Base-by-base conservation (phyloP, 176 grass and related monocot species). In the Pontederia paniculata region DNA sequence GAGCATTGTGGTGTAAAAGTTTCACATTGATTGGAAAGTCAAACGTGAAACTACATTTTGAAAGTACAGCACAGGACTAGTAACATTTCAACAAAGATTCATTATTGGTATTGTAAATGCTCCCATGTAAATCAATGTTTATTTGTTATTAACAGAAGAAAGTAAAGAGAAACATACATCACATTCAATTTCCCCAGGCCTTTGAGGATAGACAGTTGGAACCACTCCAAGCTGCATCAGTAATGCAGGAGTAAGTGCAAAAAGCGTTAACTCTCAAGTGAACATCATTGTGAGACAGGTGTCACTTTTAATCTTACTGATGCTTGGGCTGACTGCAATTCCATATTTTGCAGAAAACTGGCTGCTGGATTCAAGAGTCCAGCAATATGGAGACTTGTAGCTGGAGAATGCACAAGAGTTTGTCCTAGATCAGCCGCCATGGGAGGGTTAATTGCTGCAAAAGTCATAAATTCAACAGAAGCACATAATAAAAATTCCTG, bases 151-250 rank as follows among this genome's bases (percentile, higher is more conserved):
- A 37, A 37, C 9, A 22, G 15, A 63, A 48, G 44, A 12, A 63
- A 2, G 10, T 14, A 21, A 48, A 9, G 15, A 42, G 16, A 19
- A 14, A 72, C 67, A 19, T 82, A 98, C 94, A 84, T 98, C 94
- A 55, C 94, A 98, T 57, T 85, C 83, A 63, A 74, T 58, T 93
- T 91, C 78, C 66, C 87, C 94, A 17, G 83, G 87, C 52, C 87
- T 84, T 70, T 88, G 94, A 69, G 94, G 94, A 79, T 93, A 93
- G 62, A 63, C 57, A 46, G 70, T 69, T 64, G 77, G 62, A 62
- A 48, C 23, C 49, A 67, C 65, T 54, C 69, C 71, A 75, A 63
- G 65, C 80, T 77, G 65, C 45, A 67, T 64, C 68, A 63, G 11
- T 25, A 58, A 60, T 55, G n/a, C 52, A 72, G 57, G 45, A 68